Evolutionary conservation across 345 rosid species (phyloP), one percentile per base, ranked within the genome.

Genomic region (Schrenkiella parvula): DNA sequence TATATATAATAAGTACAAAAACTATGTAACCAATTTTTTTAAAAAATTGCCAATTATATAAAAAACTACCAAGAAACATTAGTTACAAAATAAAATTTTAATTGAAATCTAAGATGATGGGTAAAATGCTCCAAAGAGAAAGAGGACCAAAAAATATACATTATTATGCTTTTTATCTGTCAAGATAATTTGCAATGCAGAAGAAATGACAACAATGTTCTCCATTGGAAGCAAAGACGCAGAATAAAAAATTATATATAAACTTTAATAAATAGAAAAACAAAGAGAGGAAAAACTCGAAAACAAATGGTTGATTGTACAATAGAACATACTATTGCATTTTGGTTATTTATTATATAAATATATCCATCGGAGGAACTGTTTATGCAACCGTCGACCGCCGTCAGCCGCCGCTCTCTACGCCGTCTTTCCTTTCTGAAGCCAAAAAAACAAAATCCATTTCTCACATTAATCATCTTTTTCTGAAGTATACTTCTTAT

Each of bases 341-440:
- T 75, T 75, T 68, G 12, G 74, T 69, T 75, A 43, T 62, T 69
- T 60, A 66, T 68, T 61, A 47, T 74, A 66, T 74, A 73, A 28
- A 73, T 48, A 48, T 51, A 58, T 67, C 2, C 61, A 57, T 11
- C 34, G 61, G 31, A 60, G 38, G 14, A 75, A 25, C 3, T 75
- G 31, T 67, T 74, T 67, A 59, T 23, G 63, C 31, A 74, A 32
- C 56, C 56, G 6, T 68, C n/a, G 17, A 52, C 79, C 70, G 34
- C 32, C 62, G 11, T 50, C 46, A 21, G 29, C 61, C 29, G 18
- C 51, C 18, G 29, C 60, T 22, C 29, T 61, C 75, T 76, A 76
- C 0, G 78, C 78, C 48, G 50, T 57, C 75, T 76, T 76, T 34
- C 79, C 79, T 70, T 76, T 18, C 79, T 76, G 79, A 44, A 42